Evolutionary conservation across 2,329 filamentous ascomycete species (phyloP), one percentile per base, ranked within the genome.

Genomic region (Clarireedia paspali): DNA sequence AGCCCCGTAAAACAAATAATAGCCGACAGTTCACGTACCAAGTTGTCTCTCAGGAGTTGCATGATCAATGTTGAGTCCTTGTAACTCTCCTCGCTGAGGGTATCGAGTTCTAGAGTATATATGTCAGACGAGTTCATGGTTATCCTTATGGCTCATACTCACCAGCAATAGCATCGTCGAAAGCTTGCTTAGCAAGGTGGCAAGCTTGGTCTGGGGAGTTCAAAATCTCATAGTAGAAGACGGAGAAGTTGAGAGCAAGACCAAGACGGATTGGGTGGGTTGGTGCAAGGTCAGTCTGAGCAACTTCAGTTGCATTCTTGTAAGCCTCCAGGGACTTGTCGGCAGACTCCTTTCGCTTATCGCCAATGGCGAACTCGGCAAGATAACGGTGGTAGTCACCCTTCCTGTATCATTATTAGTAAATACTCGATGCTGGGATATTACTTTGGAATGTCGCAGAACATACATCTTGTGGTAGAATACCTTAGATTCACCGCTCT

Each of bases 391-490:
- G 90, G 79, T 95, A 95, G 74, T 95, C 90, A 77, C 90, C 91
- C 86, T 95, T 95, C 90, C 90, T 95, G 65, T 61, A 50, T 47
- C 50, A 50, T 63, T 9, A 20, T 40, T 20, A 55, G 53, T 15
- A 17, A 17, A 17, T 10, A 26, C 55, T 57, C 47, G 27, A 50
- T 47, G 38, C 55, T 45, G 46, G 34, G 30, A 27, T 45, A 59
- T 34, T 24, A 27, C 53, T 56, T 14, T 47, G 20, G 10, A 23
- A 38, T 55, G 61, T 96, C 92, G 66, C 59, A 63, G 58, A 63
- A 81, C 89, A 68, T 79, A 96, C 92, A 97, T 97, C 86, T 97
- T 97, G 87, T 96, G 91, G 82, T 97, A 97, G 77, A 97, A 97
- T 73, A 97, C 92, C 86, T 96, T 97, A 75, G 91, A 96, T 83